Percentiles rank a stretch among this genome's conserved stretches.
Evolutionary conservation across 164 flowering plant species (phyloP).

Genomic region (Magnolia sinica): DNA sequence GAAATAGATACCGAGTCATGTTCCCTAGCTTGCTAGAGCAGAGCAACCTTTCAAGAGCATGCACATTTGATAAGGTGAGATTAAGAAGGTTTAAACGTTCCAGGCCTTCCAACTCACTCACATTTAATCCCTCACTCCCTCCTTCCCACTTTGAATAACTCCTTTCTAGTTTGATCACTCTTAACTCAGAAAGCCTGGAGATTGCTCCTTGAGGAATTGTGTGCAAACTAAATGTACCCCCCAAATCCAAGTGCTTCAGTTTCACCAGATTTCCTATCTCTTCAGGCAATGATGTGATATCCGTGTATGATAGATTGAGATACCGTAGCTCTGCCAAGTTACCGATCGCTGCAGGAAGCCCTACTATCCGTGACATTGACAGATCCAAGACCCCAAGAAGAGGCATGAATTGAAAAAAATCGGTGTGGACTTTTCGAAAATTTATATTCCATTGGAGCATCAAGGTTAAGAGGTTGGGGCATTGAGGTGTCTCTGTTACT

Average conservation of each 20-base stretch:
- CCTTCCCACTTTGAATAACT: background rate
- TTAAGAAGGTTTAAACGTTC: slow-evolving; percentile 5
- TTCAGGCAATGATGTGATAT: slow-evolving; percentile 1
- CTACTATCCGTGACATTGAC: no score
- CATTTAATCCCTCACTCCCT: background rate
- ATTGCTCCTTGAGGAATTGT: slow-evolving; percentile 4
- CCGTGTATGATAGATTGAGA: slow-evolving; percentile 9
- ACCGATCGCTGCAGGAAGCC: no score
- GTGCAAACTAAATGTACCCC: no score
- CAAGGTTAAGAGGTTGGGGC: no score
- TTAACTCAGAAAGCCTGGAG: background rate
- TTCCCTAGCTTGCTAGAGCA: background rate
- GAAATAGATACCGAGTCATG: background rate
- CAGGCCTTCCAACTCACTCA: slow-evolving; percentile 9
- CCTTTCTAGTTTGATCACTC: background rate
- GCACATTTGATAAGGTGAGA: background rate
- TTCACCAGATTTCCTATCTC: slow-evolving; percentile 7
- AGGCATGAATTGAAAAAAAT: no score
- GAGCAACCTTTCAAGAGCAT: background rate
- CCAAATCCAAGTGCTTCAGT: slow-evolving; percentile 5
- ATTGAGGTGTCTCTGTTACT: no score
- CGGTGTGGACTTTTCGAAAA: no score
- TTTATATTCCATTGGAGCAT: no score
- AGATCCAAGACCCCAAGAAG: no score
- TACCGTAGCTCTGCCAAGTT: no score